phyloP scores from a whole-genome alignment of 2,329 filamentous ascomycete genomes.

The Pseudocercospora crystallina region DNA sequence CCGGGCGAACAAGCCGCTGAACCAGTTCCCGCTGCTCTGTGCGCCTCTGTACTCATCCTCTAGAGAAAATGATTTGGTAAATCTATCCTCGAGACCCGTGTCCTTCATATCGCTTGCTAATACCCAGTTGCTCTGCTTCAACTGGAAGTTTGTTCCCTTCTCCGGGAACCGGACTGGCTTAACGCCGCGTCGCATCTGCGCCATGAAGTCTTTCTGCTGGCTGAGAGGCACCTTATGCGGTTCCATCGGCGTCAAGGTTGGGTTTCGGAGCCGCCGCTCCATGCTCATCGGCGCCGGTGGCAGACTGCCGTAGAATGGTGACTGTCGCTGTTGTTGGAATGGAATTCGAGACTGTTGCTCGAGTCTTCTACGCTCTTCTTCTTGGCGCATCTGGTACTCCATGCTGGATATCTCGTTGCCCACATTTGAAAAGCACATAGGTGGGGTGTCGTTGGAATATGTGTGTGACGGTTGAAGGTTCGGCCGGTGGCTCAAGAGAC shows the following conservation, averaged over 20 bases:
- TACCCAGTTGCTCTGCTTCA: slow-evolving; percentile 22
- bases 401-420: slow-evolving; percentile 28
- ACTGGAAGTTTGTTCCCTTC: slow-evolving; percentile 21
- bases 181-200: slow-evolving; percentile 34
- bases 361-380: slow-evolving; percentile 16
- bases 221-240: slow-evolving; percentile 43
- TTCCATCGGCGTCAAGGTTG: slow-evolving; percentile 32
- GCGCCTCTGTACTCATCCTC: slow-evolving; percentile 7
- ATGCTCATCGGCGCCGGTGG: slow-evolving; percentile 69
- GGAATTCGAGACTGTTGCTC: slow-evolving; percentile 22
- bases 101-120: slow-evolving; percentile 22
- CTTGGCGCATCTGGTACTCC: slow-evolving; percentile 24
- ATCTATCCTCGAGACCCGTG: slow-evolving; percentile 25
- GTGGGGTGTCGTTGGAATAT: slow-evolving; percentile 13
- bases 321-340: slow-evolving; percentile 39
- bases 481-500: slow-evolving; percentile 18
- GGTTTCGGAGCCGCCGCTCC: slow-evolving; percentile 62
- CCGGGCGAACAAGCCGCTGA: too few species aligned
- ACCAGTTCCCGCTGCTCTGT: too few species aligned
- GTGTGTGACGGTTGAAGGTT: slow-evolving; percentile 18
- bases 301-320: slow-evolving; percentile 68
- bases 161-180: slow-evolving; percentile 23
- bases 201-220: slow-evolving; percentile 55
- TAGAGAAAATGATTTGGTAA: slow-evolving; percentile 19
- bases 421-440: slow-evolving; percentile 17